Evolutionary conservation across 495 filamentous ascomycete genomes (phyloP).

Genomic region (Neurospora cerealis): DNA sequence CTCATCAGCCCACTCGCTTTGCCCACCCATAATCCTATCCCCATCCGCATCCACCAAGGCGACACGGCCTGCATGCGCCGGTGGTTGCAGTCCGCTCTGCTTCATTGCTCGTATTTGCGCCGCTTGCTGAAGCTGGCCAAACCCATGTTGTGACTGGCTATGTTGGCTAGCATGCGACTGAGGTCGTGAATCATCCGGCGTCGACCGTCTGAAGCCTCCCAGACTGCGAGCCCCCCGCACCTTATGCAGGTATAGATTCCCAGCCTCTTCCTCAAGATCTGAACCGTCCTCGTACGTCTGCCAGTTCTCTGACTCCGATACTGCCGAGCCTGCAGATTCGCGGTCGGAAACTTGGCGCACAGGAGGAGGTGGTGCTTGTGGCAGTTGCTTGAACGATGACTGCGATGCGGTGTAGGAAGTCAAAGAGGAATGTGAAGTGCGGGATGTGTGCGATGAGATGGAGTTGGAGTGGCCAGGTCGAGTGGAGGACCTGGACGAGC

Average conservation of each 20-base stretch:
- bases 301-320: conserved; percentile 88
- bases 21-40: conserved; percentile 38
- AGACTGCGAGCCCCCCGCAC: conserved; percentile 45
- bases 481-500: conserved; percentile 7
- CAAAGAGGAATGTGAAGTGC: conserved; percentile 15
- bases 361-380: conserved; percentile 23
- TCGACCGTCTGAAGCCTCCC: conserved; percentile 38
- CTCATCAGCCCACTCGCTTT: conserved; percentile 48
- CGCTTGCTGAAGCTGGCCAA: not conserved
- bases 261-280: conserved; percentile 63
- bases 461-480: conserved; percentile 9
- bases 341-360: conserved; percentile 60
- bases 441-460: conserved; percentile 12
- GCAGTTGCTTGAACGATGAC: not conserved
- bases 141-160: not conserved
- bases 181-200: conserved; percentile 26
- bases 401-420: conserved; percentile 9
- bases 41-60: conserved; percentile 33
- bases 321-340: conserved; percentile 53
- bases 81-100: conserved; percentile 30
- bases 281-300: conserved; percentile 79
- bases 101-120: conserved; percentile 19
- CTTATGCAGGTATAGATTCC: conserved; percentile 69
- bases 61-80: conserved; percentile 21
- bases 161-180: conserved; percentile 9